Conservation (phyloP, 1,284 basidiomycete species). For the Peniophora sp. region DNA sequence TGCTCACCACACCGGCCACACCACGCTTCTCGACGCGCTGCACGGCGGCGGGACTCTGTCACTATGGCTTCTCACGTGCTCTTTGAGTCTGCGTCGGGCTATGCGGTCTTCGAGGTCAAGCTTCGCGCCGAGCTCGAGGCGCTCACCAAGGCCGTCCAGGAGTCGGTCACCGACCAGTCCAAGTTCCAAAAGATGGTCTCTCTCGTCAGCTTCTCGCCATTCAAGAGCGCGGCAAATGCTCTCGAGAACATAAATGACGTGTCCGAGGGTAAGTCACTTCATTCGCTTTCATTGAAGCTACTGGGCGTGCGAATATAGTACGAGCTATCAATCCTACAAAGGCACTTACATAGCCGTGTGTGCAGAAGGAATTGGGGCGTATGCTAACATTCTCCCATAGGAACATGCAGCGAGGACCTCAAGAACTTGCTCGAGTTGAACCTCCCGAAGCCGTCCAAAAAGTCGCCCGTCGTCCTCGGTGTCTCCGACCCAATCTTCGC, state of each 20-base stretch:
- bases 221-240: constrained; percentile 92
- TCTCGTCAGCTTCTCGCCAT: constrained; percentile 89
- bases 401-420: constrained; percentile 83
- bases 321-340: too few relatives aligned
- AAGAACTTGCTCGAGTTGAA: constrained; percentile 86
- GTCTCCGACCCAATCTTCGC: constrained; percentile 80
- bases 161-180: constrained; percentile 78
- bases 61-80: constrained; percentile 81
- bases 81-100: constrained; percentile 93
- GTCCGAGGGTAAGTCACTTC: constrained; percentile 72
- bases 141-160: constrained; percentile 77
- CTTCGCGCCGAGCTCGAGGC: constrained; percentile 88
- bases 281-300: constrained; percentile 6
- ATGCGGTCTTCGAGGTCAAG: constrained; percentile 89
- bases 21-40: neutral
- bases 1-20: neutral
- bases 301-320: neutral
- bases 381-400: constrained; percentile 26
- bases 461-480: constrained; percentile 75
- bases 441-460: constrained; percentile 76
- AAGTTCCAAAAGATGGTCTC: constrained; percentile 95
- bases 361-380: too few relatives aligned
- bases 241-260: constrained; percentile 96
- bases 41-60: neutral
- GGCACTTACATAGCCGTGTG: too few relatives aligned